Conservation (phyloP, 345 rosid species). For the Populus nigra region DNA sequence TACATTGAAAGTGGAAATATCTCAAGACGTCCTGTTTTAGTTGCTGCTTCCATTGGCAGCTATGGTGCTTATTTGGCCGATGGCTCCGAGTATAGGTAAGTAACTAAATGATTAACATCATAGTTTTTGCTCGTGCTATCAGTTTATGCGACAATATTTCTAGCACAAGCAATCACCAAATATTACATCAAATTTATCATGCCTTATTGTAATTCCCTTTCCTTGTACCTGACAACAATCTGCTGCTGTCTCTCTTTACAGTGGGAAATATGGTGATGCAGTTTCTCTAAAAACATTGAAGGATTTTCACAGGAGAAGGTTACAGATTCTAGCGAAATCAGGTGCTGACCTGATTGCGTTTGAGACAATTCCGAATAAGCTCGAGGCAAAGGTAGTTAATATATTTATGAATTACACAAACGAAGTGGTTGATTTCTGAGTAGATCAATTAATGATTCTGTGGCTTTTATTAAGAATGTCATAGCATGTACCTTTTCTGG, state of each 20-base stretch:
- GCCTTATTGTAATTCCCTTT: background rate
- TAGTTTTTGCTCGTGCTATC: background rate
- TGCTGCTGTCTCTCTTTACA: constrained; percentile 18
- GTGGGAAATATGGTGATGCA: constrained; percentile 68
- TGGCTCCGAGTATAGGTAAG: constrained; percentile 86
- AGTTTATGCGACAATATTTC: background rate
- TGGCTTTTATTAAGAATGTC: background rate
- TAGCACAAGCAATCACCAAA: background rate
- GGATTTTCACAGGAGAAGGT: constrained; percentile 81
- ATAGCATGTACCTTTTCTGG: background rate
- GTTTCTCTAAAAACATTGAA: constrained; percentile 61
- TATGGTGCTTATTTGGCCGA: constrained; percentile 94
- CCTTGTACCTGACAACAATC: background rate
- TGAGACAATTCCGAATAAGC: constrained; percentile 84
- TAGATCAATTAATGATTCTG: background rate
- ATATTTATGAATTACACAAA: background rate
- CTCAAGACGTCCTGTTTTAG: constrained; percentile 52
- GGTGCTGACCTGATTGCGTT: constrained; percentile 84
- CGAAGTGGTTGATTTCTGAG: background rate
- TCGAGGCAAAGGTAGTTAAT: constrained; percentile 70
- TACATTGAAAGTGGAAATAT: constrained; percentile 26
- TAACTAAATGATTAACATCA: background rate
- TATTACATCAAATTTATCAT: background rate
- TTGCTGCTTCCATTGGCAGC: constrained; percentile 94
- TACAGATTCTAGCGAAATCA: constrained; percentile 60